Conservation (phyloP, 1,284 basidiomycete genomes). For the Puccinia polysora region DNA sequence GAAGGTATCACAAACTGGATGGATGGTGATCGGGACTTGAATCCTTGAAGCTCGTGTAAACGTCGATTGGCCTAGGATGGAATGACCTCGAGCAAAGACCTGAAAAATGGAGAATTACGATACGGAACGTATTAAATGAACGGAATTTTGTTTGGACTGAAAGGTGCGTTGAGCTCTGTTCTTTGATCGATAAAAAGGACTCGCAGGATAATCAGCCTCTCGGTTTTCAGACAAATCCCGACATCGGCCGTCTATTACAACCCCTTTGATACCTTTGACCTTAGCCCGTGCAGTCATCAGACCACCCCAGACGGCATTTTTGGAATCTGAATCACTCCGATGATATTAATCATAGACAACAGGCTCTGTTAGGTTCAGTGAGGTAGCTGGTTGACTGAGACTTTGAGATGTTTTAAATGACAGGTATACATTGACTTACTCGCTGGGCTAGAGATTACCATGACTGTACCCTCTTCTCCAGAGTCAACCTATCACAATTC, state of each 20-base stretch:
- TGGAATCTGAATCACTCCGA: conserved; percentile 58
- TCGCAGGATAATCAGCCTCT: conserved; percentile 59
- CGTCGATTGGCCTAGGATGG: conserved; percentile 78
- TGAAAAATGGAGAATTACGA: conserved; percentile 44
- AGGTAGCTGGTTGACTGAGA: background rate
- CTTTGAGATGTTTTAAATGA: background rate
- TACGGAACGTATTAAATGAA: background rate
- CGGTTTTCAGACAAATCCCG: conserved; percentile 75
- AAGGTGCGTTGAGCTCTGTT: too few species aligned
- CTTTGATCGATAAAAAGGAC: conserved; percentile 2
- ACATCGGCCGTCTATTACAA: conserved; percentile 72
- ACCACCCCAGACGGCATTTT: conserved; percentile 85
- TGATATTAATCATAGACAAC: background rate
- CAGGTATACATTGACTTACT: conserved; percentile 2
- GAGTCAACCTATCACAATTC: conserved; percentile 72
- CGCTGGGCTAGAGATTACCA: conserved; percentile 42
- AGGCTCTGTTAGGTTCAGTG: background rate
- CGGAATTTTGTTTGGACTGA: conserved; percentile 21
- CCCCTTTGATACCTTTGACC: conserved; percentile 64
- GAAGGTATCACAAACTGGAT: conserved; percentile 52
- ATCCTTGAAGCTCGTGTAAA: conserved; percentile 78
- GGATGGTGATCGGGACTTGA: conserved; percentile 68
- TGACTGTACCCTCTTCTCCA: conserved; percentile 58
- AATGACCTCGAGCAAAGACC: conserved; percentile 71
- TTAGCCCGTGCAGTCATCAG: conserved; percentile 81